A percentile compares a stretch with the other conserved stretches of the same genome.
phyloP scores from a whole-genome alignment of 2,329 filamentous ascomycete genomes.

The Neofusicoccum laricinum region DNA sequence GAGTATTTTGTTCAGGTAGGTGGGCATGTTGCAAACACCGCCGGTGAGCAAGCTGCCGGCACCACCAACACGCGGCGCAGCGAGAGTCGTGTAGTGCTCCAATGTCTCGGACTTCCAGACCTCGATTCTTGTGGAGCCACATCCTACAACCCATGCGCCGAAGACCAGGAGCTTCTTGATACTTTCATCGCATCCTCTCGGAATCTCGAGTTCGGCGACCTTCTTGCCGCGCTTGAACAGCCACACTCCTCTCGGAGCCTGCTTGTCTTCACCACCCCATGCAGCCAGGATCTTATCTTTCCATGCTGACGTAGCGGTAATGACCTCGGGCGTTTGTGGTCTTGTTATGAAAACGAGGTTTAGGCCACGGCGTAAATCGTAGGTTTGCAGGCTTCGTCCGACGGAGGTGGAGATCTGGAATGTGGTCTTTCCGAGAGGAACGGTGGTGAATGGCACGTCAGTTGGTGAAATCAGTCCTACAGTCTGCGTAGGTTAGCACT shows the following conservation, averaged over 20 bases:
- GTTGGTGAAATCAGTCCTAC: slow-evolving; percentile 92
- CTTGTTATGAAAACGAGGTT: slow-evolving; percentile 91
- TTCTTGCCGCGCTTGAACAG: slow-evolving; percentile 89
- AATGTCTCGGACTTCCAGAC: slow-evolving; percentile 82
- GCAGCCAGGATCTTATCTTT: slow-evolving; percentile 85
- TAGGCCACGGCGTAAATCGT: slow-evolving; percentile 85
- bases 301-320: slow-evolving; percentile 85
- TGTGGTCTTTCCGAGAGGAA: slow-evolving; percentile 87
- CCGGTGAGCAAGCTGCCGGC: slow-evolving; percentile 70
- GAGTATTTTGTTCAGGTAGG: slow-evolving; percentile 93
- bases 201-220: slow-evolving; percentile 69
- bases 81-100: slow-evolving; percentile 87
- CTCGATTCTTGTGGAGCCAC: slow-evolving; percentile 71
- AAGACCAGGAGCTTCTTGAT: slow-evolving; percentile 78
- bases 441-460: slow-evolving; percentile 80
- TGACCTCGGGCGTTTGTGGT: slow-evolving; percentile 79
- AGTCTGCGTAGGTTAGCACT: slow-evolving; percentile 56
- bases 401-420: slow-evolving; percentile 98
- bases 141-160: slow-evolving; percentile 87
- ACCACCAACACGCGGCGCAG: slow-evolving; percentile 55
- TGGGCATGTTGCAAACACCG: slow-evolving; percentile 83
- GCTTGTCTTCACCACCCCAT: slow-evolving; percentile 65
- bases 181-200: slow-evolving; percentile 63
- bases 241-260: slow-evolving; percentile 70
- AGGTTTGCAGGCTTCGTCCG: slow-evolving; percentile 87